A percentile compares a stretch with the other conserved stretches of the same genome.
Evolutionary conservation across 2,329 filamentous ascomycete species (phyloP).

Genomic region (Fusarium humuli): DNA sequence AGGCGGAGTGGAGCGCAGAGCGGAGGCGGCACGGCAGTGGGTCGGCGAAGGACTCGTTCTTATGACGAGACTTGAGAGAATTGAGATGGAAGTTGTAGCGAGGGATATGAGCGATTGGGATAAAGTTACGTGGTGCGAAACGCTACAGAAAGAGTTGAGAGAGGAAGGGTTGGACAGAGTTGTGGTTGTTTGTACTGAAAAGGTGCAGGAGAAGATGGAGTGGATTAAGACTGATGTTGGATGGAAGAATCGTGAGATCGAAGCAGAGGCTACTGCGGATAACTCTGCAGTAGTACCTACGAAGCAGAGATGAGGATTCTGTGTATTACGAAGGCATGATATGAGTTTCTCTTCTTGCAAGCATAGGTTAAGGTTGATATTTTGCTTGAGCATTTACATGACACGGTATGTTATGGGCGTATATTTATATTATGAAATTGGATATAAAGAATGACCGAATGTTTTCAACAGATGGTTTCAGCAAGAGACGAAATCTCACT

Average conservation of each 20-base stretch:
- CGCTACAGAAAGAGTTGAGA: slow-evolving; percentile 48
- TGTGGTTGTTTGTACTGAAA: slow-evolving; percentile 45
- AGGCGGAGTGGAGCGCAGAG: slow-evolving; percentile 30
- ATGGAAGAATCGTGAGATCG: slow-evolving; percentile 27
- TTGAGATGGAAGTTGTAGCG: slow-evolving; percentile 57
- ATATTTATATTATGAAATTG: background rate
- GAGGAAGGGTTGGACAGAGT: slow-evolving; percentile 23
- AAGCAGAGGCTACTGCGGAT: background rate
- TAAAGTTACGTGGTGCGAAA: slow-evolving; percentile 53
- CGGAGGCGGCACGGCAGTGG: slow-evolving; percentile 35
- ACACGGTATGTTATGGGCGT: background rate
- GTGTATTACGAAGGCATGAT: background rate
- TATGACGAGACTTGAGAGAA: slow-evolving; percentile 49
- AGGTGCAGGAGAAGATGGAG: slow-evolving; percentile 43
- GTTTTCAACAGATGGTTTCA: too few species aligned
- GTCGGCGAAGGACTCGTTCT: slow-evolving; percentile 48
- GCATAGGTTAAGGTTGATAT: background rate
- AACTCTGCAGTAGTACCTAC: background rate
- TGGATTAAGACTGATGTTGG: slow-evolving; percentile 40
- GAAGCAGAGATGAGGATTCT: background rate
- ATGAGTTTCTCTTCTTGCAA: background rate
- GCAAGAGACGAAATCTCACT: too few species aligned
- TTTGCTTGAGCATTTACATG: background rate
- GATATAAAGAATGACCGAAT: background rate
- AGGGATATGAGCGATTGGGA: slow-evolving; percentile 47